A percentile compares a stretch with the other conserved stretches of the same genome.
These are phyloP conservation scores for Aspergillus terreus DNA, from an alignment of 2,329 filamentous ascomycete species.

Conservation along the genomic window DNA sequence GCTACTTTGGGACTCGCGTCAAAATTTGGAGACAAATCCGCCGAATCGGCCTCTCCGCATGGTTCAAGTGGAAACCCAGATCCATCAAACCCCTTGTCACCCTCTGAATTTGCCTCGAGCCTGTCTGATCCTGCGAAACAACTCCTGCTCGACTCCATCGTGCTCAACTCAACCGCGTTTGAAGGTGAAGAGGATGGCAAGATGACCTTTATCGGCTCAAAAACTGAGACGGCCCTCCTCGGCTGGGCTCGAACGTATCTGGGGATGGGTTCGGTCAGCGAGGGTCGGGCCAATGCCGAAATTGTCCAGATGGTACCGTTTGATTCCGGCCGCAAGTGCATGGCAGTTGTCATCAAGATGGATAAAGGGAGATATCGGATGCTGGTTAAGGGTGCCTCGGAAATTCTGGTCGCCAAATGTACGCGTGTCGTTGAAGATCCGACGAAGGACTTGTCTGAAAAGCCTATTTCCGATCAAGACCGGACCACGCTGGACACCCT, in stretches of 20 bases:
- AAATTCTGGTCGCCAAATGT: constrained; percentile 47
- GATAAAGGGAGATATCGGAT: constrained; percentile 55
- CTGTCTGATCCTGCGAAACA: constrained; percentile 52
- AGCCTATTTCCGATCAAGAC: constrained; percentile 55
- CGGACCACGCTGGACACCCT: constrained; percentile 59
- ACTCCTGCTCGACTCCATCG: constrained; percentile 61
- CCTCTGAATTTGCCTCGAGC: constrained; percentile 52
- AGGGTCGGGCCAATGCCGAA: constrained; percentile 60
- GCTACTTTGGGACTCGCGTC: constrained; percentile 51
- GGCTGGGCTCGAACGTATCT: constrained; percentile 64
- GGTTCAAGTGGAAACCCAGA: constrained; percentile 10
- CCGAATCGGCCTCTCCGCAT: constrained; percentile 21
- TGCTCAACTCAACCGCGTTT: constrained; percentile 67
- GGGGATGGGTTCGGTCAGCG: constrained; percentile 58
- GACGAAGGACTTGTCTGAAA: constrained; percentile 53
- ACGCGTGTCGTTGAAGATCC: constrained; percentile 57
- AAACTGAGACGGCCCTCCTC: constrained; percentile 74
- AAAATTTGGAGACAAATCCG: constrained; percentile 42
- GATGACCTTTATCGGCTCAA: constrained; percentile 65
- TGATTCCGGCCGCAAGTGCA: constrained; percentile 66
- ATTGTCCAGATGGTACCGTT: constrained; percentile 55
- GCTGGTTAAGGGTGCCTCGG: constrained; percentile 52
- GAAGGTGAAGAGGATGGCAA: constrained; percentile 61
- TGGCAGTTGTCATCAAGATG: constrained; percentile 61
- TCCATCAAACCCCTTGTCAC: constrained; percentile 46